A percentile compares a stretch with the other conserved stretches of the same genome.
These are phyloP conservation scores for Lichtheimia corymbifera DNA, from an alignment of 371 early-diverging fungal genomes.

Conservation along the genomic window DNA sequence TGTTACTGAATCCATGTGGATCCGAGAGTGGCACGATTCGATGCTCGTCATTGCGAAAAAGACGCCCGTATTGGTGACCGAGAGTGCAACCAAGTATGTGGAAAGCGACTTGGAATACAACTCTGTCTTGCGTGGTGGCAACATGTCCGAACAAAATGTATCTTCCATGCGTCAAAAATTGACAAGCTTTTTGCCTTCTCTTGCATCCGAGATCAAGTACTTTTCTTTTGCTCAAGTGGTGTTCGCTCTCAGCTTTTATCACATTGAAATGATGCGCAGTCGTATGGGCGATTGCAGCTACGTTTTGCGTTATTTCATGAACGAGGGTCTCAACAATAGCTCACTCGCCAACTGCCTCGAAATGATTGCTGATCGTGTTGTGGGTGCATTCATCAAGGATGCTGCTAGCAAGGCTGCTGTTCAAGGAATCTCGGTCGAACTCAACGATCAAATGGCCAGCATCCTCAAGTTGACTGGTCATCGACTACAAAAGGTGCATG, in stretches of 20 bases:
- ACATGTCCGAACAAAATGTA: constrained; percentile 60
- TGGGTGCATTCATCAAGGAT: constrained; percentile 56
- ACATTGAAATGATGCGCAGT: constrained; percentile 83
- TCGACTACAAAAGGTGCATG: constrained; percentile 67
- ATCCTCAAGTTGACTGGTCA: constrained; percentile 70
- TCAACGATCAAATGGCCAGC: constrained; percentile 58
- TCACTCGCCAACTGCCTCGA: constrained; percentile 74
- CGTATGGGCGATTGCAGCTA: constrained; percentile 68
- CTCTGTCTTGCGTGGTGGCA: constrained; percentile 75
- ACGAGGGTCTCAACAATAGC: constrained; percentile 77
- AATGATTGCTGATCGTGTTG: constrained; percentile 67
- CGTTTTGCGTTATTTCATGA: constrained; percentile 82
- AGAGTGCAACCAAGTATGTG: constrained; percentile 73
- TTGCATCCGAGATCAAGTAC: constrained; percentile 61
- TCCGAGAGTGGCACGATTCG: constrained; percentile 72
- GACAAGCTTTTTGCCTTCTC: constrained; percentile 32
- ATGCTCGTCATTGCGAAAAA: constrained; percentile 78
- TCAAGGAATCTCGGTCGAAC: constrained; percentile 49
- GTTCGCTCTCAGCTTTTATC: constrained; percentile 83
- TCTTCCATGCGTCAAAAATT: constrained; percentile 37
- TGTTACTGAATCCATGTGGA: constrained; percentile 75
- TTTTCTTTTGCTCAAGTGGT: constrained; percentile 75
- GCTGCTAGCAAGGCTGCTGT: constrained; percentile 51
- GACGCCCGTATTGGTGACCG: constrained; percentile 83
- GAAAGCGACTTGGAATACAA: constrained; percentile 91